Evolutionary conservation across 1,284 basidiomycete genomes (phyloP).

Genomic region (Inonotus obliquus): DNA sequence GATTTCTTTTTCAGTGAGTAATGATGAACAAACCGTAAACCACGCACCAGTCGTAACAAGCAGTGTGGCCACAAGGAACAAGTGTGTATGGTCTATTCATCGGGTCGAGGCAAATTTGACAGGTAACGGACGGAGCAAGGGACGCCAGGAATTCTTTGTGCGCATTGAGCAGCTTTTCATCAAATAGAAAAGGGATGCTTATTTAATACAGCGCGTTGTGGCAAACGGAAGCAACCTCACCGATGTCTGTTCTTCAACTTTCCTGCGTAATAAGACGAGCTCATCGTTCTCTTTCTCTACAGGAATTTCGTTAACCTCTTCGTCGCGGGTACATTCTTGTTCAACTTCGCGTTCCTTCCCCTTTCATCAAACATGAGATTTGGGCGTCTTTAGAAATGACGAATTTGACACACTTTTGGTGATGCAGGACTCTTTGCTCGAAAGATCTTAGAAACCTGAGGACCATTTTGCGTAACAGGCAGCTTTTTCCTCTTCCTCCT

Average conservation of each 20-base stretch:
- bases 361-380: not conserved
- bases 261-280: not conserved
- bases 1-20: not conserved
- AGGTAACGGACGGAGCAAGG: conserved; percentile 37
- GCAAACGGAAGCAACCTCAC: conserved; percentile 2
- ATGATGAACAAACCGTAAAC: not conserved
- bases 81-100: conserved; percentile 67
- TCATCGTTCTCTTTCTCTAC: not conserved
- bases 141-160: conserved; percentile 12
- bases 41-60: conserved; percentile 42
- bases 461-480: not conserved
- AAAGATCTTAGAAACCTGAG: not conserved
- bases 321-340: not conserved
- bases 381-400: not conserved
- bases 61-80: conserved; percentile 69
- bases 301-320: not conserved
- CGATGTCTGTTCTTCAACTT: conserved; percentile 1
- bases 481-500: conserved; percentile 9
- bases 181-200: not conserved
- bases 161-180: conserved; percentile 6
- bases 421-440: not conserved
- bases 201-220: not conserved
- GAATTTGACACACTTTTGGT: conserved; percentile 2
- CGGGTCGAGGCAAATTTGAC: conserved; percentile 70
- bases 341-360: conserved; percentile 9